phyloP scores from a whole-genome alignment of 805 yeast genomes.

The Yarrowia yakushimensis region DNA sequence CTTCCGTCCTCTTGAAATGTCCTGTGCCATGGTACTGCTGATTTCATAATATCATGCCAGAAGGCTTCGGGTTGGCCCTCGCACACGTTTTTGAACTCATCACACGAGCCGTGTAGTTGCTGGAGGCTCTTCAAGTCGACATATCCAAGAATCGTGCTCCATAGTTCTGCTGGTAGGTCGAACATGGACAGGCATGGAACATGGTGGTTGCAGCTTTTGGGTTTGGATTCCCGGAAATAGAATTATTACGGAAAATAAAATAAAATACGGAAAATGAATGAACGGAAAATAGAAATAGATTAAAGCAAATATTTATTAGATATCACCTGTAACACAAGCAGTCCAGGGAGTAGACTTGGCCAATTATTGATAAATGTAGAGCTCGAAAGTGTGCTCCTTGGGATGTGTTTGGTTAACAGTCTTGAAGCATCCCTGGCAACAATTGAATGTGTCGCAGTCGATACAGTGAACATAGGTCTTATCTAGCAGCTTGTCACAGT shows the following conservation, averaged over 20 bases:
- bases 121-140: constrained; percentile 4
- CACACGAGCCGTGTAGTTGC: neutral
- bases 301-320: no score
- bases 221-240: neutral
- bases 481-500: neutral
- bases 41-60: neutral
- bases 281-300: neutral
- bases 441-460: neutral
- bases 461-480: neutral
- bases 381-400: constrained; percentile 5
- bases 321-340: no score
- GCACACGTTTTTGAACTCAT: neutral
- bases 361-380: neutral
- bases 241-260: neutral
- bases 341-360: no score
- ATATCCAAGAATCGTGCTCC: neutral
- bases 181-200: neutral
- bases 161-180: constrained; percentile 20
- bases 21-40: constrained; percentile 2
- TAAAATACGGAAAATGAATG: no score
- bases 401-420: neutral
- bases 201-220: neutral
- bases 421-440: neutral
- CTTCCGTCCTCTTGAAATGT: neutral
- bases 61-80: neutral